Base-by-base conservation (phyloP, 345 rosid genomes). In the Boechera stricta region DNA sequence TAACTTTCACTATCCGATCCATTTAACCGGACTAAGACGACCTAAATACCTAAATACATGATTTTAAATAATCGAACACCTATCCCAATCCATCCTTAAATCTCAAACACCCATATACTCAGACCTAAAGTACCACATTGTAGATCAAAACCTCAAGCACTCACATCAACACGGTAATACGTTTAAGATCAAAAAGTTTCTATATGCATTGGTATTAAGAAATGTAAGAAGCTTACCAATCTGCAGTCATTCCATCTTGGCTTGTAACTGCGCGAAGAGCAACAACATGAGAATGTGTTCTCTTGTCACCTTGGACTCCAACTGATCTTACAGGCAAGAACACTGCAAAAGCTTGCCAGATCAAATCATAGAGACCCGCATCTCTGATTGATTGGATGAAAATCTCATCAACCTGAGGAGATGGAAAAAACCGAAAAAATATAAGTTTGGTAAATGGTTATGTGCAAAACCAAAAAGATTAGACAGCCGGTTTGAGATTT, bases 211-310 rank as follows among this genome's bases (percentile, higher is more conserved):
- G 1, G 32, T 53, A 44, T 8, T 1, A 41, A 13, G 69, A 61
- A 33, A 31, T 2, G 72, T 49, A 26, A 67, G 77, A 71, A 58
- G 73, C 56, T 87, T 67, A 96, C 99, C 99, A 93, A 72, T 96
- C 99, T 49, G 99, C 98, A 8, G 98, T 96, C 99, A 96, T 96
- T 74, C 99, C 99, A 42, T 96, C 98, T 87, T 96, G 95, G 85
- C 99, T 96, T 49, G 97, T 96, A 64, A 96, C 99, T 44, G 99
- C 99, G 51, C 99, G 86, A 42, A 96, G 96, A 84, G 98, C 97
- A 82, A 96, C 98, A 12, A 96, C 98, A 83, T 96, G 90, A 75
- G 99, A 91, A 84, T 96, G 98, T 10, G 99, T 93, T 82, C 99
- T 88, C 85, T 96, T 96, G 87, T 96, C 98, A 2, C 99, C 99